Base-by-base conservation (phyloP, 2,329 filamentous ascomycete genomes). In the Diaporthe citrichinensis region DNA sequence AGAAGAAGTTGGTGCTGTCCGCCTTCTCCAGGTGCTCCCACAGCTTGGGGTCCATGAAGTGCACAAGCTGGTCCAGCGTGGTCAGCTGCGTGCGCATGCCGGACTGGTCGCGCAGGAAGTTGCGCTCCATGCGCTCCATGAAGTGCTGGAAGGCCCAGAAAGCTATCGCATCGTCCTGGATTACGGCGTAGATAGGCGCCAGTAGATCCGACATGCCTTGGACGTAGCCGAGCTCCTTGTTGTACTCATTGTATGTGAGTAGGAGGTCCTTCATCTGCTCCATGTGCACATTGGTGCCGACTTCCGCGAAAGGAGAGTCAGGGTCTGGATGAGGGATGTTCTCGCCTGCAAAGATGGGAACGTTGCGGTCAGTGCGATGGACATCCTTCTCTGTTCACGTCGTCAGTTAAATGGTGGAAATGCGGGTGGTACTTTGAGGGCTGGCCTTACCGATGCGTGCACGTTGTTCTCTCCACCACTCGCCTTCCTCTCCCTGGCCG, bases 261-360 rank as follows among this genome's bases (percentile, higher is more conserved):
- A 99, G 92, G 94, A 99, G 98, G 83, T 99, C 97, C 86, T 99
- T 99, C 91, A 99, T 94, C 86, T 99, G 97, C 85, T 99, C 97
- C 78, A 99, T 90, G 84, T 99, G 97, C 8, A 98, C 96, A 80
- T 99, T 99, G 62, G 97, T 99, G 77, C 97, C 97, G 5, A 93
- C 91, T 59, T 96, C 94, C 17, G 96, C 95, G 84, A 98, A 99
- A 0, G 97, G 96, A 0, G 96, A 98, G 77, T 96, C 94, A 0
- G 97, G 97, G 80, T 99, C 97, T 0, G 97, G 97, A 82, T 99
- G 97, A 10, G 97, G 96, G 55, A 95, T 97, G 81, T 98, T 97
- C 84, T 99, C 97, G 77, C 97, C 97, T 12, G 95, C 93, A 82
- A 99, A 99, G 55, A 99, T 94, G n/a, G 95, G 94, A 41, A 99